phyloP scores from a whole-genome alignment of 306 rosid genomes.

The Carpinus fangiana region DNA sequence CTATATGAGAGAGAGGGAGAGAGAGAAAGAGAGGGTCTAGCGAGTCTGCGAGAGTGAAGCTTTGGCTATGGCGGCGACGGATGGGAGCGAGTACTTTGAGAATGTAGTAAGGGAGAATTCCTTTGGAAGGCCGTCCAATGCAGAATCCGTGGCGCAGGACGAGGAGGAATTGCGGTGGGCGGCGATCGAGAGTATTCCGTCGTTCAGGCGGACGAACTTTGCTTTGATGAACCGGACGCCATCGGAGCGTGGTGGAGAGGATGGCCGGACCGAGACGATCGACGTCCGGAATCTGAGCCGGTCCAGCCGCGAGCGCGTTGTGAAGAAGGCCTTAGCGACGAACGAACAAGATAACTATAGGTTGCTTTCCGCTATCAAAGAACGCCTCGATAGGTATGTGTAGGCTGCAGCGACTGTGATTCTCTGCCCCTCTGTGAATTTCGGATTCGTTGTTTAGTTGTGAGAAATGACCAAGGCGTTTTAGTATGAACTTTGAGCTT shows the following conservation, averaged over 20 bases:
- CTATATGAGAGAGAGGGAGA: neutral
- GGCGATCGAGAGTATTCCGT: slow-evolving; percentile 64
- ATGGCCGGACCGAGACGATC: slow-evolving; percentile 21
- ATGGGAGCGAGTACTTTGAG: slow-evolving; percentile 79
- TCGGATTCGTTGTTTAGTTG: too few species aligned
- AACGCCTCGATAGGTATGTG: slow-evolving; percentile 58
- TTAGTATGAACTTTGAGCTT: neutral
- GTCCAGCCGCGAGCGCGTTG: slow-evolving; percentile 59
- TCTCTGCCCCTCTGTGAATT: too few species aligned
- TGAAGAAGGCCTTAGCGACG: slow-evolving; percentile 71
- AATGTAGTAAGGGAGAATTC: slow-evolving; percentile 30
- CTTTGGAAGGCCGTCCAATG: slow-evolving; percentile 66
- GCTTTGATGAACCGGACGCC: slow-evolving; percentile 48
- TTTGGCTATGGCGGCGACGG: slow-evolving; percentile 67
- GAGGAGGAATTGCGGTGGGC: slow-evolving; percentile 76
- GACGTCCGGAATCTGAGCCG: slow-evolving; percentile 69
- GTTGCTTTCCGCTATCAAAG: slow-evolving; percentile 68
- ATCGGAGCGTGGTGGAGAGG: slow-evolving; percentile 11
- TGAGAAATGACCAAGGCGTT: too few species aligned
- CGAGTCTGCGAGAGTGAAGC: neutral
- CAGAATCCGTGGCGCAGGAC: slow-evolving; percentile 58
- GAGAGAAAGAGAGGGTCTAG: neutral
- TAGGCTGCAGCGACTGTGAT: too few species aligned
- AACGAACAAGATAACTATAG: slow-evolving; percentile 66
- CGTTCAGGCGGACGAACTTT: slow-evolving; percentile 48